A percentile compares a stretch with the other conserved stretches of the same genome.
These are phyloP conservation scores for Bassia scoparia DNA, from an alignment of 148 eudicot genomes.

Conservation along the genomic window DNA sequence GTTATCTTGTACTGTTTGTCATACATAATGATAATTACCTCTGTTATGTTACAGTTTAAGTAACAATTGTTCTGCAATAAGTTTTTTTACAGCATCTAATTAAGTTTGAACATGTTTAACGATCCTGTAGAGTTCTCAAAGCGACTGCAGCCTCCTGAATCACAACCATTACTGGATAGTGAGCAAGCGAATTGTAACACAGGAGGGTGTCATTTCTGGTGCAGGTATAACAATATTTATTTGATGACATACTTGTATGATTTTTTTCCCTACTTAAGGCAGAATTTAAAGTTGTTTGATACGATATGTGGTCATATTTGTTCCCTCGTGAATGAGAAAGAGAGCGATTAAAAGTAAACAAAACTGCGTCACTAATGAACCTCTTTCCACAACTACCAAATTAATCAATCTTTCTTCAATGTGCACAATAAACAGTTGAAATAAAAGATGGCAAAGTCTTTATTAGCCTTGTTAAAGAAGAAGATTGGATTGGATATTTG, in stretches of 20 bases:
- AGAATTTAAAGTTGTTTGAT: no score
- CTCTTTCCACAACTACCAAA: background rate
- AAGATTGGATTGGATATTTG: conserved; percentile 52
- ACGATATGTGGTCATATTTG: background rate
- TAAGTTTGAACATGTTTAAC: background rate
- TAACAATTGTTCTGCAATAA: background rate
- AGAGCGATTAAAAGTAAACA: background rate
- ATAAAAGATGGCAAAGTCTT: conserved; percentile 69
- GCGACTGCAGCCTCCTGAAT: conserved; percentile 62
- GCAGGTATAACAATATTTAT: conserved; percentile 51
- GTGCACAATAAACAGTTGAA: conserved; percentile 64
- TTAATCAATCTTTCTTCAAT: conserved; percentile 23
- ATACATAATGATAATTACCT: no score
- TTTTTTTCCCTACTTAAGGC: background rate
- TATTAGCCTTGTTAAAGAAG: conserved; percentile 57
- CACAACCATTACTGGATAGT: conserved; percentile 77
- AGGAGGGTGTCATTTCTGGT: conserved; percentile 69
- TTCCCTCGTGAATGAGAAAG: background rate
- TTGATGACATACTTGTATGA: background rate
- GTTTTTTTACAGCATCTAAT: background rate
- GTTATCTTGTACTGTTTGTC: no score
- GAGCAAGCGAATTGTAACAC: conserved; percentile 90
- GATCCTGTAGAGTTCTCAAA: conserved; percentile 40
- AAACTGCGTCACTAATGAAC: background rate
- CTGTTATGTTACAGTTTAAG: background rate